Evolutionary conservation across 768 basidiomycete species (phyloP), one percentile per base, ranked within the genome.

Genomic region (Boletus speciosus): DNA sequence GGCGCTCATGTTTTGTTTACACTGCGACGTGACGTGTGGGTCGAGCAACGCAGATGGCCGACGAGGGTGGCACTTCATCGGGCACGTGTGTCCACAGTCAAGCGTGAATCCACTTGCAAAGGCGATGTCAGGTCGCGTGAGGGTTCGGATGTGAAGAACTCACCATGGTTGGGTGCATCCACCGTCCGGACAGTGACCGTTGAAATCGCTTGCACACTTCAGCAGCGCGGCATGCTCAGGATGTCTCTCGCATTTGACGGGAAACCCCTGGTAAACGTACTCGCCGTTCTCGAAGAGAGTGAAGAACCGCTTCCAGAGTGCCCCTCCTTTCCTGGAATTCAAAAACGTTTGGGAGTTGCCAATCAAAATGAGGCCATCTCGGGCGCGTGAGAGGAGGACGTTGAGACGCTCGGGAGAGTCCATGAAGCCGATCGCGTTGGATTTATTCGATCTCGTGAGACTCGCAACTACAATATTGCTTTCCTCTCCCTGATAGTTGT

Each of bases 401-500:
- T 86, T 88, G 25, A 88, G 70, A 10, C 87, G 80, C 67, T 88
- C 83, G 0, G 83, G 81, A 3, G 85, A 75, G 46, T 68, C 77
- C 85, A 88, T 86, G 68, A 88, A 88, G 0, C 87, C 86, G 35
- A 88, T 88, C 54, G 81, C 74, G 47, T 77, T 64, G 0, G 69
- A 61, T 0, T 69, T 8, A 55, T 88, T 88, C 60, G 85, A 85
- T 39, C 86, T 65, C 0, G 83, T 85, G 11, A 88, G 67, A 6
- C 78, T 81, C 6, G 75, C 74, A 25, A 88, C 70, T 21, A 88
- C 84, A 47, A 89, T 82, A 25, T 87, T 77, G 49, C 82, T 81
- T 63, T 88, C 86, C 60, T 88, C 86, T 10, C 86, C 86, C 59
- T 88, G 86, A 56, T 86, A 88, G 60, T 88, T 88, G 56, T 88